Evolutionary conservation across 768 basidiomycete species (phyloP), one percentile per base, ranked within the genome.

Genomic region (Leccinellum rugosiceps): DNA sequence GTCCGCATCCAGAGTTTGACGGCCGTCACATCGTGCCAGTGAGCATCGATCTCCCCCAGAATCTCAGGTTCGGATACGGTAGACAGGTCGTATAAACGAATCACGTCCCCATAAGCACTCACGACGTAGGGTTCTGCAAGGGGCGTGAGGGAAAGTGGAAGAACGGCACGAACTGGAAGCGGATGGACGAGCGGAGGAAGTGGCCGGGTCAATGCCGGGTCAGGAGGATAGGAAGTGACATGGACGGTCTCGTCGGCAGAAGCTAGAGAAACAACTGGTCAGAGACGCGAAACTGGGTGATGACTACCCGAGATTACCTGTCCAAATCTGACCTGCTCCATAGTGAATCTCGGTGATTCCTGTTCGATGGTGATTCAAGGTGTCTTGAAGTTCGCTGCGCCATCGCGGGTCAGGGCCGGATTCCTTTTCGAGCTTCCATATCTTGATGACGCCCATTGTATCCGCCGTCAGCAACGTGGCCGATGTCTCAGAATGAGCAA

Each of bases 241-340:
- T 88, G 85, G 1, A 88, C 86, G 0, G 90, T 90, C 43, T 93
- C 90, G 69, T 99, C 97, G 14, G 90, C 78, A 14, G 97, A 98
- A 11, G 90, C 97, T 97, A 64, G 3, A 38, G 44, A 55, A 10
- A 46, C 10, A 8, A 17, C 21, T 34, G 13, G 47, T 63, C 46
- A 57, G 65, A 15, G 23, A 49, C 19, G 32, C 19, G 6, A 8
- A 34, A 51, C 11, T 8, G 9, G 10, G n/a, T 17, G 28, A 56
- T 49, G n/a, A 50, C 6, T 9, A 2, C 11, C 50, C 46, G 25
- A 43, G 38, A 26, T 46, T 47, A 96, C 96, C 92, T 53, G 90
- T 93, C 94, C 94, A 98, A 21, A 98, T 74, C n/a, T 88, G 80
- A 1, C 80, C 87, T n/a, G 78, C 76, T 3, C 82, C 86, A 34